Evolutionary conservation across 805 yeast genomes (phyloP).

Genomic region (Saccharomycopsis malanga): DNA sequence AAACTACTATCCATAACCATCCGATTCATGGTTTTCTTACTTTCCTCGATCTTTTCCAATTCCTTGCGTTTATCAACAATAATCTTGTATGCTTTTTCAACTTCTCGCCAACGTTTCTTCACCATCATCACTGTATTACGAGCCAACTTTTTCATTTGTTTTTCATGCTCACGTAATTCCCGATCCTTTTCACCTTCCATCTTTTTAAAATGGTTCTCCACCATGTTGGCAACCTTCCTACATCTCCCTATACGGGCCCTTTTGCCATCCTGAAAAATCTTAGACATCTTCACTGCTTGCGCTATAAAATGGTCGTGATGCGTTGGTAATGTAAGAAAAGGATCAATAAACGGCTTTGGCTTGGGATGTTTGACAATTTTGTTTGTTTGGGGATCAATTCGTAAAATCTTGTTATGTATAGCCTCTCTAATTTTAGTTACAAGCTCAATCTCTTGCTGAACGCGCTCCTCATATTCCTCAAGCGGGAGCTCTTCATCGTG

Average conservation of each 20-base stretch:
- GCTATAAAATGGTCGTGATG: slow-evolving; percentile 67
- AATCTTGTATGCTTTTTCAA: slow-evolving; percentile 62
- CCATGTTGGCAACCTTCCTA: slow-evolving; percentile 67
- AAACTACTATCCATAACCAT: slow-evolving; percentile 36
- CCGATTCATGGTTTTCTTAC: slow-evolving; percentile 21
- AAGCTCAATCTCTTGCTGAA: slow-evolving; percentile 44
- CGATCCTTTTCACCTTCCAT: slow-evolving; percentile 86
- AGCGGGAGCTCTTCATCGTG: slow-evolving; percentile 49
- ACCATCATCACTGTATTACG: slow-evolving; percentile 77
- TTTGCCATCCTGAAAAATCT: slow-evolving; percentile 58
- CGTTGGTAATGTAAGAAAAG: slow-evolving; percentile 40
- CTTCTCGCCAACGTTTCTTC: slow-evolving; percentile 83
- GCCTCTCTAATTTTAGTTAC: slow-evolving; percentile 41
- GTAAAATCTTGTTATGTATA: slow-evolving; percentile 36
- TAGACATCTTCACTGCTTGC: slow-evolving; percentile 69
- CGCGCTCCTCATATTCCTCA: slow-evolving; percentile 55
- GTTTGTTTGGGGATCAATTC: slow-evolving; percentile 35
- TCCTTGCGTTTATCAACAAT: slow-evolving; percentile 17
- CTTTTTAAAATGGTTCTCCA: slow-evolving; percentile 81
- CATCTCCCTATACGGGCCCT: slow-evolving; percentile 60
- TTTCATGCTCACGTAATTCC: slow-evolving; percentile 66
- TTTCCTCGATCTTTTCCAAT: slow-evolving; percentile 20
- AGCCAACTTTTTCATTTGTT: slow-evolving; percentile 62
- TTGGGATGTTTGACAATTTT: slow-evolving; percentile 37
- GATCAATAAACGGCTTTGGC: slow-evolving; percentile 40